A percentile compares a stretch with the other conserved stretches of the same genome.
Evolutionary conservation across 2,329 filamentous ascomycete genomes (phyloP).

Genomic region (Bertia moriformis): DNA sequence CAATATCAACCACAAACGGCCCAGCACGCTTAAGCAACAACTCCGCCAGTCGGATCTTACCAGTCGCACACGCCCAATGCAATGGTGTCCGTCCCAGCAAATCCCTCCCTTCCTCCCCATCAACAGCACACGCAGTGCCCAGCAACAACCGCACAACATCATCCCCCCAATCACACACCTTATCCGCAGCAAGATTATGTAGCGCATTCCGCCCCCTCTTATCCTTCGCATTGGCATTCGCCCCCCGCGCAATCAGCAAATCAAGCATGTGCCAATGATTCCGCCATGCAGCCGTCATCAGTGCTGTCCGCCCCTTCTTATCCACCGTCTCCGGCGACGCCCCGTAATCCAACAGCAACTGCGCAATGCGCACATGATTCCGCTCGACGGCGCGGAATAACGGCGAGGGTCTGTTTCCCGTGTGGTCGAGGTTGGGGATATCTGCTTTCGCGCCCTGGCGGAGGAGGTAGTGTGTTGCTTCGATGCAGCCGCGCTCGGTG

Average conservation of each 20-base stretch:
- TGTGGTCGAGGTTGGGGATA: conserved; percentile 9
- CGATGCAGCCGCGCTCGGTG: conserved; percentile 17
- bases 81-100: conserved; percentile 33
- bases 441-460: conserved; percentile 19
- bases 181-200: conserved; percentile 26
- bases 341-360: conserved; percentile 19
- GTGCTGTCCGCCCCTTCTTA: conserved; percentile 24
- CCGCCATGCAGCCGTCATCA: conserved; percentile 26
- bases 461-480: conserved; percentile 11
- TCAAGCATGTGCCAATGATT: conserved; percentile 21
- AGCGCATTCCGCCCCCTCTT: conserved; percentile 10
- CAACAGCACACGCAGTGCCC: conserved; percentile 19
- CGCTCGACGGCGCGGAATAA: conserved; percentile 20
- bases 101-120: conserved; percentile 24
- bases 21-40: conserved; percentile 23
- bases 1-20: conserved; percentile 13
- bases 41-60: conserved; percentile 31
- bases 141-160: conserved; percentile 25
- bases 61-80: conserved; percentile 42
- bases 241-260: conserved; percentile 14
- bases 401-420: conserved; percentile 16
- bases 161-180: conserved; percentile 28
- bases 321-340: conserved; percentile 21
- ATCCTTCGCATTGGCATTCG: conserved; percentile 8
- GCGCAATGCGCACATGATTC: conserved; percentile 19